Conservation (phyloP, 202 grass and related monocot species). For the Zizania palustris region DNA sequence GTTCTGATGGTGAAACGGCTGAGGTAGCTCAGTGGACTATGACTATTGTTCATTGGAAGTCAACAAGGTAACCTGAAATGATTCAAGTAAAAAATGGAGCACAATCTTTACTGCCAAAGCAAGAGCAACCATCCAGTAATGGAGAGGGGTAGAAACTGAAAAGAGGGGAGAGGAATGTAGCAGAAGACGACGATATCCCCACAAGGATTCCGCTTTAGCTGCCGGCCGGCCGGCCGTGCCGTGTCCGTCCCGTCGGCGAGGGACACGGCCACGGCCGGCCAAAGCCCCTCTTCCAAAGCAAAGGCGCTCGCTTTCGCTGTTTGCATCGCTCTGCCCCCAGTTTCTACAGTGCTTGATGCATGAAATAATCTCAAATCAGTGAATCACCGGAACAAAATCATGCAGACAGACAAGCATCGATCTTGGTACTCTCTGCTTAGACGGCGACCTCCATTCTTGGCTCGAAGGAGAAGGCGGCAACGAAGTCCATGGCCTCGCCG, state of each 20-base stretch:
- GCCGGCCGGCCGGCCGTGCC: no score
- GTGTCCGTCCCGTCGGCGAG: constrained; percentile 27
- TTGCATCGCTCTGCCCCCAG: neutral
- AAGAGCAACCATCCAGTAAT: neutral
- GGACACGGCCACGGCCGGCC: no score
- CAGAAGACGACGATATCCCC: constrained; percentile 11
- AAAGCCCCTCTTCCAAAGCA: constrained; percentile 40
- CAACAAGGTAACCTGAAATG: no score
- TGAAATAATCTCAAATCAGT: constrained; percentile 37
- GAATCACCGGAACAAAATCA: constrained; percentile 30
- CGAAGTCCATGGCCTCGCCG: constrained; percentile 56
- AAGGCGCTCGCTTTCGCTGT: constrained; percentile 36
- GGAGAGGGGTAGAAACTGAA: neutral
- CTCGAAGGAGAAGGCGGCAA: constrained; percentile 89
- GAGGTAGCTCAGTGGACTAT: no score
- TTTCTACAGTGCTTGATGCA: neutral
- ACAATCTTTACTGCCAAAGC: neutral
- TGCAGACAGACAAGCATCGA: neutral
- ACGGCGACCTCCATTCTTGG: constrained; percentile 78
- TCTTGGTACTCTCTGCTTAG: constrained; percentile 30
- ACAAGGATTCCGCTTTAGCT: constrained; percentile 18
- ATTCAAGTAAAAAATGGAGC: no score
- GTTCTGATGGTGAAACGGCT: no score
- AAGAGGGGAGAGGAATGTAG: neutral
- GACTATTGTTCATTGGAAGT: no score